Percentiles rank a stretch among this genome's conserved stretches.
phyloP scores from a whole-genome alignment of 441 rosid genomes.

The Francoa sonchifolia region DNA sequence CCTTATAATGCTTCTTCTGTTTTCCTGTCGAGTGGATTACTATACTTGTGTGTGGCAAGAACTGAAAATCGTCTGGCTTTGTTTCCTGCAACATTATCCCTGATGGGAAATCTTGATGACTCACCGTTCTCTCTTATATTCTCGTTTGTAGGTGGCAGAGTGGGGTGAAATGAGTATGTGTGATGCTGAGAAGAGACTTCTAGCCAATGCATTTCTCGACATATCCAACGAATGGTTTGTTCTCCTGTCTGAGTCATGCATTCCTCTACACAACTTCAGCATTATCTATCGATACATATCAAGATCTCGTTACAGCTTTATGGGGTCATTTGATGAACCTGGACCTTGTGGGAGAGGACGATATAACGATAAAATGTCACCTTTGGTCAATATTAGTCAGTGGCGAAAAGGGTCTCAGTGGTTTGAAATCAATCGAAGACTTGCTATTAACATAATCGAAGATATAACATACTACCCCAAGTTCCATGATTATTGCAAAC shows the following conservation, averaged over 20 bases:
- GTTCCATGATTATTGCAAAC: slow-evolving; percentile 59
- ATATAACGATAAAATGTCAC: slow-evolving; percentile 40
- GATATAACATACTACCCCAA: slow-evolving; percentile 62
- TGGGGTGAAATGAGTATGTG: slow-evolving; percentile 98
- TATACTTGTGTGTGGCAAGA: no score
- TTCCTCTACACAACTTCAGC: slow-evolving; percentile 72
- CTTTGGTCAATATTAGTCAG: slow-evolving; percentile 50
- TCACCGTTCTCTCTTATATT: neutral
- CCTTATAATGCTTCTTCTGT: no score
- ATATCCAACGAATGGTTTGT: slow-evolving; percentile 85
- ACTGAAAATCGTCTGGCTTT: no score
- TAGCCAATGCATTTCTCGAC: slow-evolving; percentile 81
- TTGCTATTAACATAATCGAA: slow-evolving; percentile 47
- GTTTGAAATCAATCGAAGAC: slow-evolving; percentile 62
- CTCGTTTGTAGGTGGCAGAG: slow-evolving; percentile 41
- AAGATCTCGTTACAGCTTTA: slow-evolving; percentile 52
- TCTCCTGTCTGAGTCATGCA: slow-evolving; percentile 78
- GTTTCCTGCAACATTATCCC: no score
- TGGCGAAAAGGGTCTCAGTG: slow-evolving; percentile 98
- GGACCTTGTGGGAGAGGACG: slow-evolving; percentile 82
- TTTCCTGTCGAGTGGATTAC: no score
- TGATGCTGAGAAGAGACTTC: slow-evolving; percentile 83
- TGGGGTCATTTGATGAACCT: slow-evolving; percentile 65
- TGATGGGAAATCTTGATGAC: no score
- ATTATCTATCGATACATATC: slow-evolving; percentile 44